These are phyloP conservation scores for Candolleomyces aberdarensis DNA, from an alignment of 768 basidiomycete genomes.

Conservation along the genomic window DNA sequence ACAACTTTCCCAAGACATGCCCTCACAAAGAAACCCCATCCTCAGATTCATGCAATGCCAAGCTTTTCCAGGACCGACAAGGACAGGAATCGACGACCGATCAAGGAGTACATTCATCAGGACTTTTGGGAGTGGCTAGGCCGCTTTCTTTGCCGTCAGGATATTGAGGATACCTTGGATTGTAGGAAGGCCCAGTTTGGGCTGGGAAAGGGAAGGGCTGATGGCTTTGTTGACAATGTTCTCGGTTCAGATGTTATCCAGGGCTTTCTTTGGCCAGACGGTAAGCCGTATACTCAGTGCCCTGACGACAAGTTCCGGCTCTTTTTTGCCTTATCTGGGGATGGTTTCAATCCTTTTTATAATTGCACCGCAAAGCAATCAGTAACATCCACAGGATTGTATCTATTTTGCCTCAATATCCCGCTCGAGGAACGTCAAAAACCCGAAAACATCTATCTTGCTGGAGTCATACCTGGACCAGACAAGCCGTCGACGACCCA, in stretches of 20 bases:
- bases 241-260: slow-evolving; percentile 5
- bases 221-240: neutral
- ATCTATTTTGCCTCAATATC: slow-evolving; percentile 28
- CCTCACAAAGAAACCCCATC: neutral
- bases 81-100: neutral
- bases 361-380: slow-evolving; percentile 21
- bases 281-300: no score
- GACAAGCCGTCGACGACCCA: slow-evolving; percentile 22
- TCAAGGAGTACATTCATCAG: slow-evolving; percentile 14
- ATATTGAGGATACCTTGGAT: slow-evolving; percentile 18
- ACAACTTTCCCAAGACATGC: neutral
- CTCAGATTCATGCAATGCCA: neutral
- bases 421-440: slow-evolving; percentile 22
- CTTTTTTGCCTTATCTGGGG: slow-evolving; percentile 23
- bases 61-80: neutral
- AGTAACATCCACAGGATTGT: slow-evolving; percentile 18
- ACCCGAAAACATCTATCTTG: slow-evolving; percentile 16
- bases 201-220: neutral
- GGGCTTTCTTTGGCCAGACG: neutral
- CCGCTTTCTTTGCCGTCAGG: slow-evolving; percentile 12
- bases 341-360: slow-evolving; percentile 29
- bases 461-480: slow-evolving; percentile 14
- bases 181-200: neutral
- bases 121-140: slow-evolving; percentile 20
- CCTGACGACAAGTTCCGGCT: slow-evolving; percentile 12